A percentile compares a stretch with the other conserved stretches of the same genome.
Conservation (phyloP, 352 stramenopile species). For the Pythium scleroteichum region DNA sequence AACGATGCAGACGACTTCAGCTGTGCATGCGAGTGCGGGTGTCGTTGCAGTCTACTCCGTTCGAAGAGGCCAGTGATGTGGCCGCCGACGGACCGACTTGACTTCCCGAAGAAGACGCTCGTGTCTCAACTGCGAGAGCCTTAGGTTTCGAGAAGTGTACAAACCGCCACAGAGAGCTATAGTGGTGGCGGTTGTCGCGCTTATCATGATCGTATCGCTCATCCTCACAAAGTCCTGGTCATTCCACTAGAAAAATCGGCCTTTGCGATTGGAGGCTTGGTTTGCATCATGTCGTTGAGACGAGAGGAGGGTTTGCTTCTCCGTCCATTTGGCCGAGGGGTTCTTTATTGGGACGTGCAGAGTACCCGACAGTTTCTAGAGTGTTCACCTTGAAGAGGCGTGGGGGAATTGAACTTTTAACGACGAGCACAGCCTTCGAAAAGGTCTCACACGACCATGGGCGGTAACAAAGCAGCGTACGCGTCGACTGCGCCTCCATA, state of each 20-base stretch:
- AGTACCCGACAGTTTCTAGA: too few relatives aligned
- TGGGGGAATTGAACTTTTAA: background rate
- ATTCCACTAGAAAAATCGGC: conserved; percentile 77
- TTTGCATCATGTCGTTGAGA: too few relatives aligned
- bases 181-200: conserved; percentile 45
- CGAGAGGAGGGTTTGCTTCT: too few relatives aligned
- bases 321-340: too few relatives aligned
- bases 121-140: conserved; percentile 63
- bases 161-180: conserved; percentile 61
- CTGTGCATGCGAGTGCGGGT: too few relatives aligned
- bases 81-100: too few relatives aligned
- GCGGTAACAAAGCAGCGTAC: conserved; percentile 21
- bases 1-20: too few relatives aligned
- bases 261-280: too few relatives aligned
- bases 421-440: background rate
- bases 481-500: background rate
- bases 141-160: conserved; percentile 78
- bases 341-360: too few relatives aligned
- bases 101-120: conserved; percentile 65
- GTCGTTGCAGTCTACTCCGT: too few relatives aligned
- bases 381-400: too few relatives aligned
- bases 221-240: conserved; percentile 78
- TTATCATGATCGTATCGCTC: conserved; percentile 65
- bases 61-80: too few relatives aligned
- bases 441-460: conserved; percentile 12